Evolutionary conservation across 2,329 filamentous ascomycete genomes (phyloP).

Genomic region (Plectosphaerella sp.): DNA sequence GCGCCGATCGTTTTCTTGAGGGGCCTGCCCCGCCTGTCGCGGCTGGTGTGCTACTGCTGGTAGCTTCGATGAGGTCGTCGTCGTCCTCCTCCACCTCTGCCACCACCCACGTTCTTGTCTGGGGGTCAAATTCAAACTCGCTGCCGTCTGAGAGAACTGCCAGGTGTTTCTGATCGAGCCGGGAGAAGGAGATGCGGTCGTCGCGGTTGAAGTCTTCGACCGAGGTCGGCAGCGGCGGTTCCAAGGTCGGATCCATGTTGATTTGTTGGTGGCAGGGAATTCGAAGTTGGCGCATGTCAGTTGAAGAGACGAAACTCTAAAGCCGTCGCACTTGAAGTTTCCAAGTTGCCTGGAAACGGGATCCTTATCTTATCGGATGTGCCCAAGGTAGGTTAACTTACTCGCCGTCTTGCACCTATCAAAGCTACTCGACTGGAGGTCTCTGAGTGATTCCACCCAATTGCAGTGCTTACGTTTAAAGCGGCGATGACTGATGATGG

Average conservation of each 20-base stretch:
- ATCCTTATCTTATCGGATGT: no score
- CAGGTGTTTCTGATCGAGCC: slow-evolving; percentile 74
- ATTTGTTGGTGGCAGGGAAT: no score
- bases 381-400: no score
- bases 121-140: slow-evolving; percentile 78
- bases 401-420: no score
- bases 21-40: slow-evolving; percentile 16
- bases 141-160: slow-evolving; percentile 79
- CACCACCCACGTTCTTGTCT: slow-evolving; percentile 70
- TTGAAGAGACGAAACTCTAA: no score
- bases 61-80: slow-evolving; percentile 21
- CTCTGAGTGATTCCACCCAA: no score
- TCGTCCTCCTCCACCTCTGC: slow-evolving; percentile 42
- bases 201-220: slow-evolving; percentile 69
- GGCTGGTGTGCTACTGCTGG: slow-evolving; percentile 11
- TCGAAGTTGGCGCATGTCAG: no score
- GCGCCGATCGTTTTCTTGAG: slow-evolving; percentile 39
- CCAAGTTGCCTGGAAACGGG: no score
- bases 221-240: slow-evolving; percentile 49
- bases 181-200: slow-evolving; percentile 83
- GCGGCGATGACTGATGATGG: no score
- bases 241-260: slow-evolving; percentile 18
- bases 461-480: no score
- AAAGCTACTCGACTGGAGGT: no score
- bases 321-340: no score